A percentile compares a stretch with the other conserved stretches of the same genome.
Conservation (phyloP, 768 basidiomycete genomes). For the Ramaria rubella region DNA sequence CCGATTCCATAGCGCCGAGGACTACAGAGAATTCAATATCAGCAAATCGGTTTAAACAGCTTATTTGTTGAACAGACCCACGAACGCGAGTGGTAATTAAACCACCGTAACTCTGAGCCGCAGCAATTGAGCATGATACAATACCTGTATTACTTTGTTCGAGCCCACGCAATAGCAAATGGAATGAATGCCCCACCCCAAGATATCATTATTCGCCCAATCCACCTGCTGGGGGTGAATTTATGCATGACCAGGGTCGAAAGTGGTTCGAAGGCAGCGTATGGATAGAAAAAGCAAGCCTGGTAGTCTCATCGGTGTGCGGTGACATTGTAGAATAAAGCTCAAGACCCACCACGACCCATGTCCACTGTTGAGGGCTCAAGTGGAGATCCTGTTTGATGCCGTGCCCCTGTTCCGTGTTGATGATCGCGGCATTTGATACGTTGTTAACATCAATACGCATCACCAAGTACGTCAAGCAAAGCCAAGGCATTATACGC, state of each 20-base stretch:
- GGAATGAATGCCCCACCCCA: slow-evolving; percentile 11
- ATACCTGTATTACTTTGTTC: slow-evolving; percentile 1
- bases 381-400: slow-evolving; percentile 18
- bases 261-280: slow-evolving; percentile 7
- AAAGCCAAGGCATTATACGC: slow-evolving; percentile 15
- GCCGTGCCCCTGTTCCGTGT: slow-evolving; percentile 16
- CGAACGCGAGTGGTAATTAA: slow-evolving; percentile 18
- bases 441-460: slow-evolving; percentile 20
- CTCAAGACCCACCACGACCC: slow-evolving; percentile 11
- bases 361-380: slow-evolving; percentile 20
- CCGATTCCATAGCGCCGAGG: not conserved
- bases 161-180: not conserved
- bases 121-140: slow-evolving; percentile 16
- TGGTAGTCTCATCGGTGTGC: not conserved
- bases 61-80: not conserved
- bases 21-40: not conserved
- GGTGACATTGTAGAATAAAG: not conserved
- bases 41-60: not conserved
- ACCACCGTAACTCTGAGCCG: slow-evolving; percentile 16
- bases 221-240: slow-evolving; percentile 2
- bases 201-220: slow-evolving; percentile 16
- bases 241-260: slow-evolving; percentile 4
- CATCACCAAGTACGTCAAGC: slow-evolving; percentile 18
- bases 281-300: slow-evolving; percentile 20
- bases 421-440: slow-evolving; percentile 19